These are phyloP conservation scores for Termitomyces sp. DNA, from an alignment of 768 basidiomycete species.

Conservation along the genomic window DNA sequence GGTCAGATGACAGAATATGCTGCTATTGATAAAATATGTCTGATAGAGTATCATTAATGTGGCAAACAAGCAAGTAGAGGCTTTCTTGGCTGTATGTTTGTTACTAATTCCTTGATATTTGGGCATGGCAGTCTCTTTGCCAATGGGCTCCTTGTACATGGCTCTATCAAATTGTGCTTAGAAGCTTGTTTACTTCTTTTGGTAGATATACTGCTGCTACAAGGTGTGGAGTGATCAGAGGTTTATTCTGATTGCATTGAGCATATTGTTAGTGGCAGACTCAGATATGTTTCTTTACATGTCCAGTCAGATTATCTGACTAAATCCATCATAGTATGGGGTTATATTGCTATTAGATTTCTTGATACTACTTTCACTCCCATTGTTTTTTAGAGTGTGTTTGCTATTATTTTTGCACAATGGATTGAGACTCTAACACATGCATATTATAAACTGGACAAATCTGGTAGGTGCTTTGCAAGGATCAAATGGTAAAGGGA, in stretches of 20 bases:
- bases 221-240: not conserved
- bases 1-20: too few relatives aligned
- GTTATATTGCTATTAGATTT: not conserved
- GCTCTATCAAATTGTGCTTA: too few relatives aligned
- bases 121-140: not conserved
- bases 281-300: not conserved
- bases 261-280: not conserved
- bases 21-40: not conserved
- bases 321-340: not conserved
- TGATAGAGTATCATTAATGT: not conserved
- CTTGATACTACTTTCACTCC: not conserved
- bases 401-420: not conserved
- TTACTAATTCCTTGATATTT: not conserved
- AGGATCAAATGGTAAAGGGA: too few relatives aligned
- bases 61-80: not conserved
- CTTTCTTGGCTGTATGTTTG: not conserved
- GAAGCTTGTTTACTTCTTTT: not conserved
- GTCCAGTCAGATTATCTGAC: not conserved
- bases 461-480: constrained; percentile 3
- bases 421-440: not conserved
- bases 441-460: not conserved
- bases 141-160: not conserved
- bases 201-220: not conserved
- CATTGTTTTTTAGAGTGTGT: not conserved
- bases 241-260: not conserved